Base-by-base conservation (phyloP, 768 basidiomycete species). In the Leucocoprinus sp. region DNA sequence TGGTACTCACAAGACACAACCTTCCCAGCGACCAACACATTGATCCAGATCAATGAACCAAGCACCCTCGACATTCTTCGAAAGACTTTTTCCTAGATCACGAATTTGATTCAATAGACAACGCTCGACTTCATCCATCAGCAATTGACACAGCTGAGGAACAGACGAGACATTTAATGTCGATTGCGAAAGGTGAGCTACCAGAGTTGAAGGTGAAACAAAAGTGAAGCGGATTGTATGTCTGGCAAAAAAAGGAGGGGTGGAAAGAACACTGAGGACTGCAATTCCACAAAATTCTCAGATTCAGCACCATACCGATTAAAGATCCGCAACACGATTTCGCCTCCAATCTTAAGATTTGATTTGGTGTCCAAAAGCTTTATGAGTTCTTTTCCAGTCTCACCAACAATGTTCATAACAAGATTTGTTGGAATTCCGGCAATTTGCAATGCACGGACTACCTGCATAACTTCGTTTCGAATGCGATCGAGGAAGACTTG, bases 31-130 rank as follows among this genome's bases (percentile, higher is more conserved):
- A 5, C 84, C 87, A 18, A 90, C 75, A 35, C 80, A 80, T 46
- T 78, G 76, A 44, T 82, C 72, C 36, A 76, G 57, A 53, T 91
- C 87, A 19, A 89, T 78, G 51, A 90, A 84, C 87, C 87, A 91
- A 2, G 78, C 80, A 11, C 80, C 81, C 36, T 79, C 78, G 11
- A 74, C 66, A 23, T 70, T 60, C 27, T 70, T 67, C 42, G 72
- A 74, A 6, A 76, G 58, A 40, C 70, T 71, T 15, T 64, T 67
- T 5, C 87, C 87, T 19, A 82, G 63, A 48, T 78, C 79, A 53
- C 84, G 83, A 44, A 91, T 80, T 49, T 80, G 66, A 26, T 74
- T 66, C 22, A 92, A 67, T 9, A 92, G 62, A 54, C 80, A 82
- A 27, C 72, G 70, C 57, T 84, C 82, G 18, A 87, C 75, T 59